Evolutionary conservation across 768 basidiomycete genomes (phyloP), one percentile per base, ranked within the genome.

Genomic region (Russula ochroleuca): DNA sequence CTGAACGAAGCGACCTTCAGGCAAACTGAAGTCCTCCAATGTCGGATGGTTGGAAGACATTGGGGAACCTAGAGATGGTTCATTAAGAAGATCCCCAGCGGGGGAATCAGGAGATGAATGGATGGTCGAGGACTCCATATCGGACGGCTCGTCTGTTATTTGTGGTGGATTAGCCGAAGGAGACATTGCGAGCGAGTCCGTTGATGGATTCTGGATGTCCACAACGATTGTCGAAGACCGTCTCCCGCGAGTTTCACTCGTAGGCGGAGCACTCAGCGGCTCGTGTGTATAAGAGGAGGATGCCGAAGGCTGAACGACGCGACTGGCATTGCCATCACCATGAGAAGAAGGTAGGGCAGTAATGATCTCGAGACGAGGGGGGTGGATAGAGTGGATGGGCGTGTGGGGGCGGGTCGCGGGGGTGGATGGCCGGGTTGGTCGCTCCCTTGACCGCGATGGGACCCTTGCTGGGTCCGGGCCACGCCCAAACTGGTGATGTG

Each of bases 401-500:
- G 28, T 9, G 21, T 14, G 57, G 15, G 28, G 6, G 23, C 28
- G 45, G 40, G 0, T 33, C 19, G 17, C 21, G 5, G 62, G 63
- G 17, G 63, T 40, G 1, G 47, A 47, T 25, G 63, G 21, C 7
- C 63, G 48, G 2, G 52, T 40, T 1, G 9, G 17, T 14, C 23
- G 63, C 11, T 33, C 63, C 41, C 38, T 52, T 47, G 57, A 57
- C 0, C 40, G 56, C 11, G 56, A 58, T 14, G 40, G 21, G 3
- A 40, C 28, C 28, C 5, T 28, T 28, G 28, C 28, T 28, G 28
- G 28, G 28, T 28, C 49, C 0, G 55, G 56, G 0, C 56, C 62
- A 25, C 49, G 57, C 51, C 62, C 62, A 1, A 63, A 64, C 21
- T 50, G 48, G 8, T 47, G 63, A 61, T 60, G 19, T 28, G 23